These are phyloP conservation scores for Primulina tabacum DNA, from an alignment of 257 asterid genomes.

Conservation along the genomic window DNA sequence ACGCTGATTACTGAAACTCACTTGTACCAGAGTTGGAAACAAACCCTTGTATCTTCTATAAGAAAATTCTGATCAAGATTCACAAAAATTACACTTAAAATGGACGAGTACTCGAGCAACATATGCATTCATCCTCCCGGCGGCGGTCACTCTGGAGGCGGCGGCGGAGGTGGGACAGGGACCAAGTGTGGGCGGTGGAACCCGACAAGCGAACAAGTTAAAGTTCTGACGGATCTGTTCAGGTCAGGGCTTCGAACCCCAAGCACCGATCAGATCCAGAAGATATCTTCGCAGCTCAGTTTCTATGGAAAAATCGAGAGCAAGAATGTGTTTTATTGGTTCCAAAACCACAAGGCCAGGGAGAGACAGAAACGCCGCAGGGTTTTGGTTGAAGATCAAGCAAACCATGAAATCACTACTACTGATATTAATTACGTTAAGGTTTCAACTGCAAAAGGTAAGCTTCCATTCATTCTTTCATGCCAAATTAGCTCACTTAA, in stretches of 20 bases:
- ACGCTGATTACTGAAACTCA: conserved; percentile 15
- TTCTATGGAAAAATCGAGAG: conserved; percentile 89
- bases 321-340: conserved; percentile 91
- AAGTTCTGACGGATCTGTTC: conserved; percentile 84
- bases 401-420: not conserved
- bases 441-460: conserved; percentile 36
- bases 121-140: conserved; percentile 44
- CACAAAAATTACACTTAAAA: conserved; percentile 2
- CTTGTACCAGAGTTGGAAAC: conserved; percentile 20
- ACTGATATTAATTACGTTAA: conserved; percentile 1
- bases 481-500: too few relatives aligned
- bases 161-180: conserved; percentile 49
- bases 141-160: conserved; percentile 28
- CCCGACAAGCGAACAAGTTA: conserved; percentile 82
- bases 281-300: conserved; percentile 80
- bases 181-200: conserved; percentile 95
- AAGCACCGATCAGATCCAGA: conserved; percentile 78
- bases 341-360: conserved; percentile 89
- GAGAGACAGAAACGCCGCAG: conserved; percentile 90
- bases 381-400: conserved; percentile 40
- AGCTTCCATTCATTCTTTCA: conserved; percentile 1
- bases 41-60: not conserved
- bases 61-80: not conserved
- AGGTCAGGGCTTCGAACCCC: conserved; percentile 85
- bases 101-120: conserved; percentile 63